These are phyloP conservation scores for Podosphaera xanthii DNA, from an alignment of 2,329 filamentous ascomycete genomes.

Conservation along the genomic window DNA sequence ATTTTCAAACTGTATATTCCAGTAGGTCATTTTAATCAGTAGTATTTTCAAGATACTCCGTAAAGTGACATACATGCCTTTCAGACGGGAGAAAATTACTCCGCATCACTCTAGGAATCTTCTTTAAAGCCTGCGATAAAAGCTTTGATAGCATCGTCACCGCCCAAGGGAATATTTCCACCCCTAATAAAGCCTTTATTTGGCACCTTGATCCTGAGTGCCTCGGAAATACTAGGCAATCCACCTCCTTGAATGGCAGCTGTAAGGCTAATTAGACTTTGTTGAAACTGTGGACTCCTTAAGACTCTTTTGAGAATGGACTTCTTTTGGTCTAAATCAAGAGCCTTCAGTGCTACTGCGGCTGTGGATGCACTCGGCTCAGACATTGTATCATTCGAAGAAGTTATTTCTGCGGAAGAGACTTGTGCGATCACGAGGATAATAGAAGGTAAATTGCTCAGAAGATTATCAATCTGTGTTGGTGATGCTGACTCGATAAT, in stretches of 20 bases:
- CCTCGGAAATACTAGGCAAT: conserved; percentile 71
- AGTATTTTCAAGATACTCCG: no score
- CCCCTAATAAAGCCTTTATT: conserved; percentile 66
- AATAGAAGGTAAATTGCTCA: conserved; percentile 55
- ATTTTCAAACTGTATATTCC: no score
- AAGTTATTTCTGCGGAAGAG: conserved; percentile 19
- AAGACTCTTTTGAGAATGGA: conserved; percentile 60
- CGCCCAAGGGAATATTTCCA: conserved; percentile 64
- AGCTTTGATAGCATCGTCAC: conserved; percentile 69
- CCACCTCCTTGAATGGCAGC: conserved; percentile 78
- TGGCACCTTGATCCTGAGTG: conserved; percentile 55
- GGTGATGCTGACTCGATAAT: conserved; percentile 36
- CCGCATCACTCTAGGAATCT: conserved; percentile 31
- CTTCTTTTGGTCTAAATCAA: conserved; percentile 58
- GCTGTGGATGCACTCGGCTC: conserved; percentile 47
- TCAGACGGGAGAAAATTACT: no score
- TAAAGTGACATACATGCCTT: no score
- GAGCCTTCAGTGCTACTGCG: conserved; percentile 49
- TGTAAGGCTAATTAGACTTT: conserved; percentile 66
- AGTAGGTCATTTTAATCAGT: no score
- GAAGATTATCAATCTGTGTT: conserved; percentile 48
- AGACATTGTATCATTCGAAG: conserved; percentile 29
- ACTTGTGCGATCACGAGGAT: conserved; percentile 58
- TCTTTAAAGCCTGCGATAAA: conserved; percentile 79
- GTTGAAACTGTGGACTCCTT: conserved; percentile 72